A percentile compares a stretch with the other conserved stretches of the same genome.
Evolutionary conservation across 495 filamentous ascomycete genomes (phyloP).

Genomic region (Neohortaea acidophila): DNA sequence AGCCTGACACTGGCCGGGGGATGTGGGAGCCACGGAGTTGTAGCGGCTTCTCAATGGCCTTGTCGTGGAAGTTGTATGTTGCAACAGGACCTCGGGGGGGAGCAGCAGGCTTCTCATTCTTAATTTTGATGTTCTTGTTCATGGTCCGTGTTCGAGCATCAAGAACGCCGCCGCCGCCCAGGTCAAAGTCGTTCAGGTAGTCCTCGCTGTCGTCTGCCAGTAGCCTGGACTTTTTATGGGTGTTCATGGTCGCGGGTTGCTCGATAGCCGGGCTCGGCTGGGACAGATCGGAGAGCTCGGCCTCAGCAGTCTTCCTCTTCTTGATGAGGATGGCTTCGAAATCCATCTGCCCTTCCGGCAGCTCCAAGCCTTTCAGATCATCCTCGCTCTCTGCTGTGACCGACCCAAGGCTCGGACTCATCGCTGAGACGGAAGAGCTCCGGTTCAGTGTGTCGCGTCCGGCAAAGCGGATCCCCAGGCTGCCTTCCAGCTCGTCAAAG

Average conservation of each 20-base stretch:
- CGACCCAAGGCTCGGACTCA: conserved; percentile 83
- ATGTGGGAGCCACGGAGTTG: conserved; percentile 31
- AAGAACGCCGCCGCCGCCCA: conserved; percentile 70
- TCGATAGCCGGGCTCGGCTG: conserved; percentile 28
- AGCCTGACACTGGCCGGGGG: conserved; percentile 41
- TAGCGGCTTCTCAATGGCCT: conserved; percentile 26
- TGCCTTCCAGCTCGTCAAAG: conserved; percentile 79
- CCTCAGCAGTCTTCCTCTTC: conserved; percentile 30
- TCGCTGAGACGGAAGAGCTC: conserved; percentile 70
- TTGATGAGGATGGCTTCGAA: conserved; percentile 61
- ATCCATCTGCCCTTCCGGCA: conserved; percentile 70
- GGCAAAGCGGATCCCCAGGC: conserved; percentile 73
- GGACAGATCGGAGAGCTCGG: conserved; percentile 15
- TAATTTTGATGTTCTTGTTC: conserved; percentile 89
- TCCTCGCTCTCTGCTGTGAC: conserved; percentile 90
- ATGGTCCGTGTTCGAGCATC: conserved; percentile 62
- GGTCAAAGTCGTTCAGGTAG: conserved; percentile 73
- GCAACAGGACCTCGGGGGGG: conserved; percentile 52
- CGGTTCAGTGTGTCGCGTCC: conserved; percentile 64
- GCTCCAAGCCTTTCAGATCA: conserved; percentile 64
- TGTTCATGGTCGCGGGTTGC: conserved; percentile 16
- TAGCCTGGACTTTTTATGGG: conserved; percentile 17
- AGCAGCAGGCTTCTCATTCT: conserved; percentile 35
- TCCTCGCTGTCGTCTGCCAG: conserved; percentile 48
- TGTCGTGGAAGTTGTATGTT: conserved; percentile 81